phyloP scores from a whole-genome alignment of 495 filamentous ascomycete genomes.

The Aspergillus coremiiformis region DNA sequence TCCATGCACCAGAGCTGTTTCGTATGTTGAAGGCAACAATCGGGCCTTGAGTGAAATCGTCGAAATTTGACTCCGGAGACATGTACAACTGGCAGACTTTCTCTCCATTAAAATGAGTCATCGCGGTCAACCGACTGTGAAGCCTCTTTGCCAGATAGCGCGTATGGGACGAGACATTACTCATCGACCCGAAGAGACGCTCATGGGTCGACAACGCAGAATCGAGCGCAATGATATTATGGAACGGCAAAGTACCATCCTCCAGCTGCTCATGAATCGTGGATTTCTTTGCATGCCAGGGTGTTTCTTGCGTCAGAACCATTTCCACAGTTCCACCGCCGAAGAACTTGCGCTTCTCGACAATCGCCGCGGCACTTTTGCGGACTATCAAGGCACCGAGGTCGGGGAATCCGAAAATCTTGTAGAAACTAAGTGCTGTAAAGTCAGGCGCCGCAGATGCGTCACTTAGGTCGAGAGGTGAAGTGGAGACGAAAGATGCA shows the following conservation, averaged over 20 bases:
- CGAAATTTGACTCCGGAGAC: slow-evolving; percentile 31
- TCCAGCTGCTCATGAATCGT: slow-evolving; percentile 76
- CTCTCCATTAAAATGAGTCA: slow-evolving; percentile 62
- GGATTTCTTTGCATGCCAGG: slow-evolving; percentile 69
- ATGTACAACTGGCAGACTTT: slow-evolving; percentile 63
- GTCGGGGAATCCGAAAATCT: slow-evolving; percentile 95
- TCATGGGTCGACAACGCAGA: slow-evolving; percentile 62
- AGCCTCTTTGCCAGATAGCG: slow-evolving; percentile 54
- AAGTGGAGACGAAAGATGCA: slow-evolving; percentile 73
- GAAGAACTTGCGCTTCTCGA: slow-evolving; percentile 68
- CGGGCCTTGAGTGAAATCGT: slow-evolving; percentile 56
- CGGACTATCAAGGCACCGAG: slow-evolving; percentile 80
- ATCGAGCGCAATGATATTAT: slow-evolving; percentile 77
- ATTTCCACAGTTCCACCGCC: slow-evolving; percentile 95
- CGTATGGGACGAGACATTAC: slow-evolving; percentile 66
- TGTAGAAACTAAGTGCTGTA: slow-evolving; percentile 85
- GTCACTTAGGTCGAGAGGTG: slow-evolving; percentile 63
- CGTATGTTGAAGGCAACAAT: slow-evolving; percentile 78
- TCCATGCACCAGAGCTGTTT: slow-evolving; percentile 59
- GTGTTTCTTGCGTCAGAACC: slow-evolving; percentile 34
- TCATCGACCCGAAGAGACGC: slow-evolving; percentile 64
- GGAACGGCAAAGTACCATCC: slow-evolving; percentile 84
- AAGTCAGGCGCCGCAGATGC: slow-evolving; percentile 67
- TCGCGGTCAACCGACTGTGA: slow-evolving; percentile 46
- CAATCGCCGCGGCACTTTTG: slow-evolving; percentile 55